A percentile compares a stretch with the other conserved stretches of the same genome.
These are phyloP conservation scores for Saccharomycopsis microspora DNA, from an alignment of 805 yeast genomes.

Conservation along the genomic window DNA sequence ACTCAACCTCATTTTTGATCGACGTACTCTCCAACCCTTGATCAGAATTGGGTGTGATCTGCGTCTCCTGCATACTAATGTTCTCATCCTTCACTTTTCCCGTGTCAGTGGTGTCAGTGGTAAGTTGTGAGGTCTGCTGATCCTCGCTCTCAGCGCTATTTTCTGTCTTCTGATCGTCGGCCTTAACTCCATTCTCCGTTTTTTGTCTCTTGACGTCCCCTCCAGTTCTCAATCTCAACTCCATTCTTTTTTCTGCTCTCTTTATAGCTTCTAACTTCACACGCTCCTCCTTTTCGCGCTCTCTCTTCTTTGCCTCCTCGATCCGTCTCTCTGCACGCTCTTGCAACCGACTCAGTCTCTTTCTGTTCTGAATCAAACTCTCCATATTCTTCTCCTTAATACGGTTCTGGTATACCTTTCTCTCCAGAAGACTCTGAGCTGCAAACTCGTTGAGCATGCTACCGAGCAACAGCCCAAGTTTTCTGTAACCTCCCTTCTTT, in stretches of 20 bases:
- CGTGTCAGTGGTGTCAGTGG: no score
- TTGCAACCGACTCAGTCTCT: slow-evolving; percentile 63
- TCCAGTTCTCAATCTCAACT: neutral
- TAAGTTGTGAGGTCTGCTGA: no score
- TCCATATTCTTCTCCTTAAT: slow-evolving; percentile 55
- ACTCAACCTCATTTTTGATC: no score
- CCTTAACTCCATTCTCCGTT: no score
- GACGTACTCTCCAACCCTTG: no score
- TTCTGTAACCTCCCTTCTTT: slow-evolving; percentile 18
- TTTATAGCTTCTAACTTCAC: slow-evolving; percentile 12
- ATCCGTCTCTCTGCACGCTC: slow-evolving; percentile 51
- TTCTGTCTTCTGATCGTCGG: no score
- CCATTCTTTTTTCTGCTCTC: slow-evolving; percentile 15
- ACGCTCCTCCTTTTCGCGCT: slow-evolving; percentile 7
- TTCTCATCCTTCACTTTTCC: no score
- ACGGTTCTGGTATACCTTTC: slow-evolving; percentile 42
- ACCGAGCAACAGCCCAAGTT: slow-evolving; percentile 24
- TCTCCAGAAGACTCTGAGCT: slow-evolving; percentile 37
- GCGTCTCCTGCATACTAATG: no score
- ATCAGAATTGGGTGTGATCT: no score
- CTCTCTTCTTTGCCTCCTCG: slow-evolving; percentile 30
- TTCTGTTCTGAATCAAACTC: slow-evolving; percentile 52
- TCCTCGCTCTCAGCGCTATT: no score
- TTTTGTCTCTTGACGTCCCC: no score
- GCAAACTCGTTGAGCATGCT: slow-evolving; percentile 26